phyloP scores from a whole-genome alignment of 768 basidiomycete species.

The Rhizopogon vesiculosus region DNA sequence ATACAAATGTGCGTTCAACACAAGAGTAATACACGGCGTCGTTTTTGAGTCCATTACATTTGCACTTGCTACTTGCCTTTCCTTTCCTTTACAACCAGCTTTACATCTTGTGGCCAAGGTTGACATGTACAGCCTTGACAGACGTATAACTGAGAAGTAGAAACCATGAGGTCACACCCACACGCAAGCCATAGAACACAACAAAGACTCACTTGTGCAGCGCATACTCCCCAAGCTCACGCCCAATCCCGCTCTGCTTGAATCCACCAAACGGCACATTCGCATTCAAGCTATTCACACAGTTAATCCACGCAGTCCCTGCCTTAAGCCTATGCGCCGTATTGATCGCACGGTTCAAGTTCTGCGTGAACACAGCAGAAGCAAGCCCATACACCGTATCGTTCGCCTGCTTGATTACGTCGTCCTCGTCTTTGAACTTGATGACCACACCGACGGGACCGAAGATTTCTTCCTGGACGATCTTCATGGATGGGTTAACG shows the following conservation, averaged over 20 bases:
- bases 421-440: conserved; percentile 68
- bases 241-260: conserved; percentile 80
- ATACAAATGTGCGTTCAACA: too few species aligned
- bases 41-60: background rate
- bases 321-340: conserved; percentile 74
- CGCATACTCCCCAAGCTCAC: conserved; percentile 79
- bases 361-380: conserved; percentile 78
- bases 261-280: conserved; percentile 79
- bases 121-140: conserved; percentile 62
- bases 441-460: conserved; percentile 75
- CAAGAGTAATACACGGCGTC: background rate
- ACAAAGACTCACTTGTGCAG: conserved; percentile 34
- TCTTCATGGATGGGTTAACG: conserved; percentile 64
- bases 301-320: conserved; percentile 71
- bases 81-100: background rate
- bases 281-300: conserved; percentile 21
- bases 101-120: conserved; percentile 30
- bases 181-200: background rate
- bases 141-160: conserved; percentile 41
- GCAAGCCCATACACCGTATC: conserved; percentile 86
- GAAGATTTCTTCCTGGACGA: conserved; percentile 74
- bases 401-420: conserved; percentile 74
- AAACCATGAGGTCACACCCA: background rate
- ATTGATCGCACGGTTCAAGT: conserved; percentile 69
- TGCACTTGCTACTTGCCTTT: too few species aligned